Evolutionary conservation across 441 rosid species (phyloP).

Genomic region (Bruguiera hainesii): DNA sequence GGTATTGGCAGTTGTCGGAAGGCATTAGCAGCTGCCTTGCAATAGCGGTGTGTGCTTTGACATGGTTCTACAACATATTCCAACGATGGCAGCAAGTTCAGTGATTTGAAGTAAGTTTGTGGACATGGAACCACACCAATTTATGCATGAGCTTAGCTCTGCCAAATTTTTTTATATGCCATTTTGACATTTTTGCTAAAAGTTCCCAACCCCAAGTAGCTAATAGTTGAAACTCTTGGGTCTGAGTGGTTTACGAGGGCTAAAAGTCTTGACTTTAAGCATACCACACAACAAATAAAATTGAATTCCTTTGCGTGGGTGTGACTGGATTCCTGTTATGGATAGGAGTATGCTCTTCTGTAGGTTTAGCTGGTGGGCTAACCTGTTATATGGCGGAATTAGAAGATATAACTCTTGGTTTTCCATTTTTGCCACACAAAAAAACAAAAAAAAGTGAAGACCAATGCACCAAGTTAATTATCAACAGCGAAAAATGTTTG

Average conservation of each 20-base stretch:
- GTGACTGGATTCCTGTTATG: too few relatives aligned
- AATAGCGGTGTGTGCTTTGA: too few relatives aligned
- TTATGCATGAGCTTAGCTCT: not conserved
- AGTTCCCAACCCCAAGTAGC: not conserved
- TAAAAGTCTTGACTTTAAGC: not conserved
- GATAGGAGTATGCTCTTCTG: too few relatives aligned
- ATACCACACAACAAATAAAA: not conserved
- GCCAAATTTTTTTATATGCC: not conserved
- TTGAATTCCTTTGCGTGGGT: not conserved
- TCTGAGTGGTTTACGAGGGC: not conserved
- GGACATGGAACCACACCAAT: not conserved
- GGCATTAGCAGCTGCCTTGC: too few relatives aligned
- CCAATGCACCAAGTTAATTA: not conserved
- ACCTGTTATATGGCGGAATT: too few relatives aligned
- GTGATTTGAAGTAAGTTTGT: not conserved
- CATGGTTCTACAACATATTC: too few relatives aligned
- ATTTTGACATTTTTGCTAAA: not conserved
- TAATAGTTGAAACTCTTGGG: slow-evolving; percentile 3
- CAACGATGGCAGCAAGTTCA: too few relatives aligned
- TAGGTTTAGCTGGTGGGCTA: too few relatives aligned
- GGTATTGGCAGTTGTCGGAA: too few relatives aligned
- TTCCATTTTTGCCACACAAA: too few relatives aligned
- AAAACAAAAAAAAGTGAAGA: not conserved
- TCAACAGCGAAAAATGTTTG: not conserved
- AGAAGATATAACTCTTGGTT: too few relatives aligned